Conservation (phyloP, 495 filamentous ascomycete genomes). For the Gamarada debralockiae region DNA sequence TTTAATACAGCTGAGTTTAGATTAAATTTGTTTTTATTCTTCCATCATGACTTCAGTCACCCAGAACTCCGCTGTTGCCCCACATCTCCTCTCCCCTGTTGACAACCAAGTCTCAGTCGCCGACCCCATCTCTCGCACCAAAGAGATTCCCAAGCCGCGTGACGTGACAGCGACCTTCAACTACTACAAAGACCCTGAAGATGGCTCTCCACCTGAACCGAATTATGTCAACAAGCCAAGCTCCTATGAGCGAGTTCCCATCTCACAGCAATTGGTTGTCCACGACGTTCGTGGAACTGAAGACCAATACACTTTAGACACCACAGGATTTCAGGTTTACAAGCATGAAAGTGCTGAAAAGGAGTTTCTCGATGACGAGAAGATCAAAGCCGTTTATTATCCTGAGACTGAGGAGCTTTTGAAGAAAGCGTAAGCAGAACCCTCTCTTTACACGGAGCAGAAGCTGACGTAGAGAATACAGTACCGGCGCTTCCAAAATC, state of each 20-base stretch:
- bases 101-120: not conserved
- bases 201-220: slow-evolving; percentile 52
- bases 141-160: not conserved
- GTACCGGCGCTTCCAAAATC: slow-evolving; percentile 48
- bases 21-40: too few relatives aligned
- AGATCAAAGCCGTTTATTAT: slow-evolving; percentile 64
- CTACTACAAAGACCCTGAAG: slow-evolving; percentile 55
- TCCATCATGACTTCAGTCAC: not conserved
- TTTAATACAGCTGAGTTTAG: too few relatives aligned
- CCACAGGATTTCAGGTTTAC: slow-evolving; percentile 46
- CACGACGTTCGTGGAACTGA: slow-evolving; percentile 48
- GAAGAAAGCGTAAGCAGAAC: slow-evolving; percentile 46
- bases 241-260: slow-evolving; percentile 43
- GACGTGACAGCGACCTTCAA: slow-evolving; percentile 55
- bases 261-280: slow-evolving; percentile 34
- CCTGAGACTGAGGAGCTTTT: slow-evolving; percentile 63
- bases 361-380: slow-evolving; percentile 58
- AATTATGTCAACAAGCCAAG: slow-evolving; percentile 44
- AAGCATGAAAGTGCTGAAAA: slow-evolving; percentile 45
- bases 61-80: not conserved
- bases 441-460: not conserved
- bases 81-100: not conserved
- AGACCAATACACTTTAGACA: slow-evolving; percentile 44
- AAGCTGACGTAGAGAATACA: slow-evolving; percentile 7
- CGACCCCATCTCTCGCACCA: not conserved